Evolutionary conservation across 306 rosid species (phyloP), one percentile per base, ranked within the genome.

Genomic region (Vigna unguiculata): DNA sequence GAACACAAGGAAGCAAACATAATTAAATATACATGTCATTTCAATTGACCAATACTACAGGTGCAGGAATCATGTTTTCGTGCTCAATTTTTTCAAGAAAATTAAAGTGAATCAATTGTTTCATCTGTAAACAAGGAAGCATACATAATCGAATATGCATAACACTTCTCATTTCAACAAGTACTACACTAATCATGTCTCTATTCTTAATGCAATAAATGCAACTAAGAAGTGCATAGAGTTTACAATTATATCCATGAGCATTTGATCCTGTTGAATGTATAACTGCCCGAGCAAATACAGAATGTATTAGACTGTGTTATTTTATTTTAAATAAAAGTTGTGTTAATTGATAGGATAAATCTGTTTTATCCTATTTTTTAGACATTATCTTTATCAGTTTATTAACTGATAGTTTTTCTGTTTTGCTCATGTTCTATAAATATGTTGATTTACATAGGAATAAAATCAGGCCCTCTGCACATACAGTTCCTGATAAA

Each of bases 91-190:
- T 45, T 63, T 30, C 74, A 53, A 32, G 41, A 48, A 51, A 70
- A 43, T 61, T 51, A 48, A 60, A 52, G 32, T 24, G 9, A 71
- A 36, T 30, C 80, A 72, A 24, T 86, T 84, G 71, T 41, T 80
- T 83, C 86, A 84, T 72, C 90, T 83, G 85, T 73, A 77, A 34
- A 32, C 63, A 76, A 20, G 60, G 77, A 69, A 49, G 58, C 24
- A 81, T 28, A 68, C 40, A 46, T 63, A 32, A 55, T 41, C 46
- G 41, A 14, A 54, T 66, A 47, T 67, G n/a, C 45, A 62, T 20
- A 43, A 17, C n/a, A n/a, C 66, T 19, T 69, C 53, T 82, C 63
- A 25, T 16, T 55, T 80, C 53, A 71, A 60, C 41, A 34, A 49
- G 59, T 30, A 52, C 49, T 46, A 12, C 6, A 9, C 7, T 25